A percentile compares a stretch with the other conserved stretches of the same genome.
Conservation (phyloP, 768 basidiomycete genomes). For the Macrolepiota fuliginosa region DNA sequence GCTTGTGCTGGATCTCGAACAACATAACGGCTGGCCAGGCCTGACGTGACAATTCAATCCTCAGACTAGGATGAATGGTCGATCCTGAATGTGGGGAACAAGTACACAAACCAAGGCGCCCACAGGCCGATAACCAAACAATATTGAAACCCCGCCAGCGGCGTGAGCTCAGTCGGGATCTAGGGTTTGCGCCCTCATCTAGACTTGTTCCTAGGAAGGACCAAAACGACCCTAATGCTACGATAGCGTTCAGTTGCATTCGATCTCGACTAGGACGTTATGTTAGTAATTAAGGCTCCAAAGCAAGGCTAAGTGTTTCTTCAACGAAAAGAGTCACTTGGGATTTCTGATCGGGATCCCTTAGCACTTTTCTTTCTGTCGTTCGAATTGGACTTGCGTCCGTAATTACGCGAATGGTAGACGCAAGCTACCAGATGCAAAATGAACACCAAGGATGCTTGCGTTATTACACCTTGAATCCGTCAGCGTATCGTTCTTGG, state of each 20-base stretch:
- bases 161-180: too few relatives aligned
- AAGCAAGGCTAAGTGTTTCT: background rate
- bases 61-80: too few relatives aligned
- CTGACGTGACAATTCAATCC: too few relatives aligned
- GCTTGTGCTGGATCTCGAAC: background rate
- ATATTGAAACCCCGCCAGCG: background rate
- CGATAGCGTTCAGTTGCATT: background rate
- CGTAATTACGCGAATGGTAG: background rate
- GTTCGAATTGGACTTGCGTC: background rate
- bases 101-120: too few relatives aligned
- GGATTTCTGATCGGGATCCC: background rate
- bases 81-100: too few relatives aligned
- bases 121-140: too few relatives aligned
- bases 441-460: background rate
- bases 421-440: background rate
- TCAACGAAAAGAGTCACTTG: background rate
- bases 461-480: background rate
- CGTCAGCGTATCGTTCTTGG: background rate
- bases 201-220: background rate
- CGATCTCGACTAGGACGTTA: background rate
- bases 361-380: background rate
- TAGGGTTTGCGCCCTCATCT: background rate
- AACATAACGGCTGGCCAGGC: background rate
- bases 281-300: background rate
- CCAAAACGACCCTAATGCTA: background rate